Conservation (phyloP, 129 eudicot genomes). For the Lactuca saligna region DNA sequence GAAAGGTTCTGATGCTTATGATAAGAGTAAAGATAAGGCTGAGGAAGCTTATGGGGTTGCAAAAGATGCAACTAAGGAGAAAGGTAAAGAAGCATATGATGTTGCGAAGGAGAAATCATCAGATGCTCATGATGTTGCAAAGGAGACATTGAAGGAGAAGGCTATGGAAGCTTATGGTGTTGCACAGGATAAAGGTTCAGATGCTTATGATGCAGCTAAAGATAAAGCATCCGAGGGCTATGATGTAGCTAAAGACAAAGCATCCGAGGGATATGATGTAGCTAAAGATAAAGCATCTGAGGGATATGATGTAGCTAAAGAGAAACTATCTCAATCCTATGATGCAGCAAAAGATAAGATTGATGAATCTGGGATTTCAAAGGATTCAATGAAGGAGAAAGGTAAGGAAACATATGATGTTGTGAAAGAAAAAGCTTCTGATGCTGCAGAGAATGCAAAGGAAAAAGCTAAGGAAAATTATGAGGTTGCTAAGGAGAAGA, state of each 20-base stretch:
- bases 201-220: slow-evolving; percentile 25
- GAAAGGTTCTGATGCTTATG: slow-evolving; percentile 20
- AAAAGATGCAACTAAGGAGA: slow-evolving; percentile 9
- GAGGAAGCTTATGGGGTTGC: slow-evolving; percentile 4
- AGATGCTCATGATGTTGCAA: not conserved
- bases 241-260: slow-evolving; percentile 6
- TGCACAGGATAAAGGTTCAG: slow-evolving; percentile 18
- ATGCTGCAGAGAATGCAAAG: slow-evolving; percentile 33
- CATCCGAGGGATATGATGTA: slow-evolving; percentile 21
- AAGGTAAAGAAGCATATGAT: slow-evolving; percentile 21
- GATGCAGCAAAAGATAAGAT: slow-evolving; percentile 49
- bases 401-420: slow-evolving; percentile 38
- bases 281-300: slow-evolving; percentile 12
- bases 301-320: slow-evolving; percentile 25
- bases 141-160: not conserved
- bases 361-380: not conserved
- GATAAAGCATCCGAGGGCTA: not conserved
- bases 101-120: not conserved
- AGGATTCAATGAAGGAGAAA: slow-evolving; percentile 24
- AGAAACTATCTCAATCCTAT: slow-evolving; percentile 27
- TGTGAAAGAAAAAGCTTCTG: slow-evolving; percentile 45
- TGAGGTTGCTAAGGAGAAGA: slow-evolving; percentile 53
- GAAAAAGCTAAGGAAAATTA: slow-evolving; percentile 32
- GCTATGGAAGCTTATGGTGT: not conserved
- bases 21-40: slow-evolving; percentile 11